Evolutionary conservation across 495 filamentous ascomycete species (phyloP).

Genomic region (Penicillium daleae): DNA sequence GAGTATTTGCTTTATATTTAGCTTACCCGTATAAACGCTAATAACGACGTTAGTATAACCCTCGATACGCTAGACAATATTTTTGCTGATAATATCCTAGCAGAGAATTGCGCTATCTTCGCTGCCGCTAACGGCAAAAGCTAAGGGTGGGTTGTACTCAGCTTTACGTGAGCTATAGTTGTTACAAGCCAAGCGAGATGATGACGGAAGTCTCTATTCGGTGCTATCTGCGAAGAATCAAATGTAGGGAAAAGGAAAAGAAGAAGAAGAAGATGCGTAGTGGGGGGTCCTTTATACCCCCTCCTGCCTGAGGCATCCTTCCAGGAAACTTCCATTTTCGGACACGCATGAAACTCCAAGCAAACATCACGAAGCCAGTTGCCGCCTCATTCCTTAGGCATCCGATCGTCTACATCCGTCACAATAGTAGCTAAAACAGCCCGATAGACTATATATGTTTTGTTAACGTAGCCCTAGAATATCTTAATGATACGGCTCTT

Average conservation of each 20-base stretch:
- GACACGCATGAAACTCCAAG: too few relatives aligned
- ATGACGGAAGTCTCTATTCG: too few relatives aligned
- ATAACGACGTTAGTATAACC: slow-evolving; percentile 79
- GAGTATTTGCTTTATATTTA: slow-evolving; percentile 45
- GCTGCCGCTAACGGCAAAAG: slow-evolving; percentile 78
- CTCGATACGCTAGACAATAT: slow-evolving; percentile 72
- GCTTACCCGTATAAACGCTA: slow-evolving; percentile 69
- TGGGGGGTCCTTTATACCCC: too few relatives aligned
- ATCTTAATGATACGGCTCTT: slow-evolving; percentile 90
- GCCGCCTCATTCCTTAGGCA: too few relatives aligned
- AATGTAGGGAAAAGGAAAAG: too few relatives aligned
- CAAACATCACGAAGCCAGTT: too few relatives aligned
- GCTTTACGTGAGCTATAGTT: slow-evolving; percentile 55
- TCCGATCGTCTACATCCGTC: too few relatives aligned
- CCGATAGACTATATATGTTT: slow-evolving; percentile 79
- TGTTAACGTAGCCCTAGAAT: slow-evolving; percentile 90
- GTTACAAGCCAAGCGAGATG: too few relatives aligned
- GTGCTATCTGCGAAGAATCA: too few relatives aligned
- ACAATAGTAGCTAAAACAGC: slow-evolving; percentile 78
- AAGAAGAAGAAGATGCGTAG: too few relatives aligned
- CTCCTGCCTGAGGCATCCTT: too few relatives aligned
- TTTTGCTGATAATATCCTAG: slow-evolving; percentile 89
- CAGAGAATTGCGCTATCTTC: slow-evolving; percentile 84
- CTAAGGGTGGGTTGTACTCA: slow-evolving; percentile 22
- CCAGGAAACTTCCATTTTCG: too few relatives aligned